These are phyloP conservation scores for Diplodia sapinea DNA, from an alignment of 2,329 filamentous ascomycete species.

Conservation along the genomic window DNA sequence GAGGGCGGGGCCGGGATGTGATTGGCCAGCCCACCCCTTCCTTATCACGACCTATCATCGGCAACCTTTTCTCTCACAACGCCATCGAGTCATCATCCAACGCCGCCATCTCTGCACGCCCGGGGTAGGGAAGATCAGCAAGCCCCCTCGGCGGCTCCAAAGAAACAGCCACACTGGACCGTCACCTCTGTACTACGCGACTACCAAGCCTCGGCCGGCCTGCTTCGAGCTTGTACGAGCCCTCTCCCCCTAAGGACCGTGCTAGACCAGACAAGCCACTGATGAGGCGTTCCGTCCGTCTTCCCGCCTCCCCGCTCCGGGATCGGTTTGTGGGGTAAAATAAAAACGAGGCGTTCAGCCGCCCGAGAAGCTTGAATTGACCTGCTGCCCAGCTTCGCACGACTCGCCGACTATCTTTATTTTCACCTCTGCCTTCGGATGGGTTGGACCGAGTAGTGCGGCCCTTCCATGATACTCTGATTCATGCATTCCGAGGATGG, in stretches of 20 bases:
- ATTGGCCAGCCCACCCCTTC: neutral
- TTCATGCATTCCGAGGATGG: too few species aligned
- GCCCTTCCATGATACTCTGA: too few species aligned
- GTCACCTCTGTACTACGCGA: neutral
- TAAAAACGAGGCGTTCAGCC: constrained; percentile 14
- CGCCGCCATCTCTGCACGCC: neutral
- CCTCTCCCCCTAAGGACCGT: neutral
- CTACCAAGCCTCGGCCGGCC: neutral
- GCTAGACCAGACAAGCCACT: neutral
- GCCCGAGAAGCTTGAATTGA: constrained; percentile 20
- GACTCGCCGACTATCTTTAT: too few species aligned
- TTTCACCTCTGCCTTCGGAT: too few species aligned
- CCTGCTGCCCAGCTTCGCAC: neutral
- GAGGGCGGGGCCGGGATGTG: neutral
- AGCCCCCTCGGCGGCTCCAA: too few species aligned
- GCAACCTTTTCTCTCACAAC: constrained; percentile 16
- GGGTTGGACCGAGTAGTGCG: too few species aligned
- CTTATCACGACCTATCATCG: constrained; percentile 1
- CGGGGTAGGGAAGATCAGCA: neutral
- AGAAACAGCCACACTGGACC: too few species aligned
- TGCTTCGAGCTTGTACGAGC: neutral
- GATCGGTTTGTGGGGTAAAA: neutral
- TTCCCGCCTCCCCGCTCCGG: neutral
- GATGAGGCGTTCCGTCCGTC: neutral
- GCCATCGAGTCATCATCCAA: constrained; percentile 13